Evolutionary conservation across 208 protist genomes (phyloP).

Genomic region (Crithidia expoeki): DNA sequence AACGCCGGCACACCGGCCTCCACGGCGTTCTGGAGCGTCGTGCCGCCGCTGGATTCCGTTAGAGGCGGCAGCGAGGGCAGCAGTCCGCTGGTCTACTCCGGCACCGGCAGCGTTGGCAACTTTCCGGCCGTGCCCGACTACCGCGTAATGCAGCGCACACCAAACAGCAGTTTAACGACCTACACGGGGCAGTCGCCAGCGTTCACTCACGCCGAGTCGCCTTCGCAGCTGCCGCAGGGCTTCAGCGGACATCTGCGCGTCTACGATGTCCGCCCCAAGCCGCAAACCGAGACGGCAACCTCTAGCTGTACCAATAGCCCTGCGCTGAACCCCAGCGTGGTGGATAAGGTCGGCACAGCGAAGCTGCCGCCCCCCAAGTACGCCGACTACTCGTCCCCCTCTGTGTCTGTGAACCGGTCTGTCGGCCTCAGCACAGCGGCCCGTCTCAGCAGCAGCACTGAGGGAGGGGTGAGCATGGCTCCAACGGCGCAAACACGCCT

Average conservation of each 20-base stretch:
- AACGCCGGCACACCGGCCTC: conserved; percentile 24
- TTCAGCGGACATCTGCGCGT: conserved; percentile 43
- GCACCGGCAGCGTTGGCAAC: conserved; percentile 13
- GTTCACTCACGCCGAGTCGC: conserved; percentile 27
- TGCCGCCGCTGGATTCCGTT: conserved; percentile 22
- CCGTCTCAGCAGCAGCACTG: conserved; percentile 34
- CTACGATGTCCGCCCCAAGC: conserved; percentile 48
- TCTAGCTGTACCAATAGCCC: conserved; percentile 33
- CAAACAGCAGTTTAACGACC: conserved; percentile 23
- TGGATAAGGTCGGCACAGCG: conserved; percentile 12
- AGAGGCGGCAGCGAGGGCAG: conserved; percentile 17
- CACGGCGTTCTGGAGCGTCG: conserved; percentile 16
- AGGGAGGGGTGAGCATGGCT: conserved; percentile 31
- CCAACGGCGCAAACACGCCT: conserved; percentile 37
- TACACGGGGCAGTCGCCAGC: conserved; percentile 17
- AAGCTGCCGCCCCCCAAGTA: conserved; percentile 25
- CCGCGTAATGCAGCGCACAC: conserved; percentile 23
- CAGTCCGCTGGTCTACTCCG: conserved; percentile 32
- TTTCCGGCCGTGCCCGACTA: conserved; percentile 42
- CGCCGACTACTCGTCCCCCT: conserved; percentile 13
- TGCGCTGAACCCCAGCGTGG: conserved; percentile 11
- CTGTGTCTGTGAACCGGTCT: conserved; percentile 9
- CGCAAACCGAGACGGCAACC: conserved; percentile 22
- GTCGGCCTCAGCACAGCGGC: conserved; percentile 2
- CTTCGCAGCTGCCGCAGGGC: conserved; percentile 21